Evolutionary conservation across 1,139 yeast species (phyloP), one percentile per base, ranked within the genome.

Genomic region (Yamadazyma kanchanaburiensis): DNA sequence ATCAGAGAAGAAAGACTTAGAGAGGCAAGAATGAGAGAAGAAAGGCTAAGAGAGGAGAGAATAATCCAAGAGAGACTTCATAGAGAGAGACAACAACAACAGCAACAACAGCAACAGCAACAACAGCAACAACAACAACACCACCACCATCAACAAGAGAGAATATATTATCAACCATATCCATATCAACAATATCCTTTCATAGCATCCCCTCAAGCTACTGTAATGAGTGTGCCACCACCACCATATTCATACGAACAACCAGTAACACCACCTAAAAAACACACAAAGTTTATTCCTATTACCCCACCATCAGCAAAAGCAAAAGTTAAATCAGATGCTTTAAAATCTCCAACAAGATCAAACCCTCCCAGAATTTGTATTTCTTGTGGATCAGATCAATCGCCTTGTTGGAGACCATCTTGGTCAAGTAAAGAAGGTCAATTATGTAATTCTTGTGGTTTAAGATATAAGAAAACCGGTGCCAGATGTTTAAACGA

Each of bases 371-470:
- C 58, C 23, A 68, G 89, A 46, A 72, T 75, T 35, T 91, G 98
- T 55, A 80, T 91, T 19, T 86, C 96, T 4, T 91, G 98, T 60
- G 88, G 89, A 9, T 79, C 94, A 1, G 85, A 81, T 40, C 94
- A 84, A 46, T 85, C 95, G 9, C 98, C 98, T 8, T 91, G 98
- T 58, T 91, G 98, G 98, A 76, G 98, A 53, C 98, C 98, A 2
- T 82, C 95, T 6, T 91, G 98, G 98, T 80, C 94, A 3, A 64
- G 70, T 27, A 73, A 79, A 46, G 87, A 83, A 38, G 97, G 96
- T 11, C 97, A 89, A 60, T 70, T 91, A 47, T 91, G 98, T 64
- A 91, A 91, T 55, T 86, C 96, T 1, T 91, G 98, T 61, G 98
- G 98, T 2, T 68, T 91, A 46, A 70, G 98, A 43, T 91, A 86